Evolutionary conservation across 2,329 filamentous ascomycete species (phyloP).

Genomic region (Aspergillus japonicus): DNA sequence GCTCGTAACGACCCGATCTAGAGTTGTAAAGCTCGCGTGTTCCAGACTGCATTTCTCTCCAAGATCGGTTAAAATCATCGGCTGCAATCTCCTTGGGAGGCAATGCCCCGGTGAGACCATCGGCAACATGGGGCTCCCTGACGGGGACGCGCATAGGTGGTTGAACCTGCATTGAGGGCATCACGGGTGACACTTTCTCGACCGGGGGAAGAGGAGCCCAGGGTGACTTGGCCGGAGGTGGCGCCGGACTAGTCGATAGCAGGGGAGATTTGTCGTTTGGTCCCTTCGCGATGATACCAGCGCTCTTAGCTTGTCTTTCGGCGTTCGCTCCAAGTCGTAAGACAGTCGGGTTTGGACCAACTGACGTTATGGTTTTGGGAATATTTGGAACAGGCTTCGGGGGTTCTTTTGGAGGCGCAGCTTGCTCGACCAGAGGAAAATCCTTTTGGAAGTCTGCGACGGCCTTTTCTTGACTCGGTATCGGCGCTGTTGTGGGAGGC

Average conservation of each 20-base stretch:
- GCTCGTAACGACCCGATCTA: conserved; percentile 90
- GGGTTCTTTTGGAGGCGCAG: conserved; percentile 25
- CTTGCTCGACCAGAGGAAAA: conserved; percentile 23
- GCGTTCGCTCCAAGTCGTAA: conserved; percentile 48
- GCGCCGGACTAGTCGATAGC: conserved; percentile 46
- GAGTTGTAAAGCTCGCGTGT: conserved; percentile 87
- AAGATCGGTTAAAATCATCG: conserved; percentile 87
- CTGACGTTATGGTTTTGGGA: conserved; percentile 42
- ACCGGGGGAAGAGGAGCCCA: conserved; percentile 87
- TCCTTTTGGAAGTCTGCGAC: conserved; percentile 23
- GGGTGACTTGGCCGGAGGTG: conserved; percentile 78
- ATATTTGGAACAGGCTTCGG: conserved; percentile 30
- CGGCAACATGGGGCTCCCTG: conserved; percentile 58
- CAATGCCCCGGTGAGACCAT: conserved; percentile 52
- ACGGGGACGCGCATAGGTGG: conserved; percentile 51
- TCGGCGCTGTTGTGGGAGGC: conserved; percentile 18
- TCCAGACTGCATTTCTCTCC: conserved; percentile 67
- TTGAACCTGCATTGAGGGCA: conserved; percentile 48
- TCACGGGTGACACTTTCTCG: conserved; percentile 72
- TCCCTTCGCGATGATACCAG: conserved; percentile 49
- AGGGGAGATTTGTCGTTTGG: conserved; percentile 54
- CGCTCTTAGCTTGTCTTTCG: conserved; percentile 47
- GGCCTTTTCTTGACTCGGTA: conserved; percentile 21
- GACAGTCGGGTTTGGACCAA: conserved; percentile 52
- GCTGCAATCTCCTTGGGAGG: conserved; percentile 81